Evolutionary conservation across 805 yeast genomes (phyloP), one percentile per base, ranked within the genome.

Genomic region (Candida silvatica): DNA sequence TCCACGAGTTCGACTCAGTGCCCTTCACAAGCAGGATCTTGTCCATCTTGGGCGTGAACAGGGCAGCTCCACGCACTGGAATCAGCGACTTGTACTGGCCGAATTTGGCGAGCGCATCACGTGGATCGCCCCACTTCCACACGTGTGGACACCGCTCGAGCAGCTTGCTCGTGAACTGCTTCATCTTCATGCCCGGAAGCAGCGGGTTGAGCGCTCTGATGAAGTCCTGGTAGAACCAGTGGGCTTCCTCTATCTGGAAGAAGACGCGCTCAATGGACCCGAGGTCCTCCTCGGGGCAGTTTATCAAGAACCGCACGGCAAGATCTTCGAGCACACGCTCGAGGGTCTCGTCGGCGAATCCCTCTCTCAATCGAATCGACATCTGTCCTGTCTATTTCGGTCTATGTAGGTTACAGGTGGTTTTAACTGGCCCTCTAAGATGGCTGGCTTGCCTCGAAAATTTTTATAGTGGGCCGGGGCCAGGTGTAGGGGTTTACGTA

Each of bases 201-300:
- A 67, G 56, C 3, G 92, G 88, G 54, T 86, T 81, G 47, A 79
- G 60, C 24, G 70, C 71, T 24, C 88, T 70, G 9, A 80, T 67
- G 48, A 80, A 88, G 58, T 92, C 99, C 33, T 81, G 71, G 58
- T 88, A 92, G 53, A 83, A 92, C 98, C 98, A 92, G 47, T 87
- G 96, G 2, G 98, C 98, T 58, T 92, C 97, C 64, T 92, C 99
- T 28, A 92, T 79, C 54, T 88, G 95, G 62, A 92, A 92, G 51
- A 87, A 74, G 18, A 88, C 81, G 51, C 98, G 69, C 52, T 74
- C 90, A 20, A 78, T 70, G 12, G 88, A 71, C 23, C 92, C 75
- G 35, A 90, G 62, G 56, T 92, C 98, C 50, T 90, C 97, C 4
- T 76, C 74, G 7, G 98, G 97, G 35, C 88, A 83, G 64, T 92